A percentile compares a stretch with the other conserved stretches of the same genome.
These are phyloP conservation scores for Ceratobasidium sp. DNA, from an alignment of 1,284 basidiomycete genomes.

Conservation along the genomic window DNA sequence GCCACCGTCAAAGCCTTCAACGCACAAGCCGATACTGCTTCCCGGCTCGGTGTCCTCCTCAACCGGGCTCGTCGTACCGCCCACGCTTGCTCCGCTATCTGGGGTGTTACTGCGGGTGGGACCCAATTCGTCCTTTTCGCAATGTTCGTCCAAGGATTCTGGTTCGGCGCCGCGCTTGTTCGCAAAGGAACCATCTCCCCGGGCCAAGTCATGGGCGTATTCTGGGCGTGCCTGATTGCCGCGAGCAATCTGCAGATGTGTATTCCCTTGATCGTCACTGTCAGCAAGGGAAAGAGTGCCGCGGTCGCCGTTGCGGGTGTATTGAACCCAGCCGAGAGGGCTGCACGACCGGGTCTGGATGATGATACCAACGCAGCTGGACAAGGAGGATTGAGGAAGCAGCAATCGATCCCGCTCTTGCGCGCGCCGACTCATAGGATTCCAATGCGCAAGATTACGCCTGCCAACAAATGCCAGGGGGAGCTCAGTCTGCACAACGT, in stretches of 20 bases:
- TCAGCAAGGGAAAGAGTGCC: slow-evolving; percentile 89
- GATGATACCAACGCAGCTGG: background rate
- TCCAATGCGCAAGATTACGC: slow-evolving; percentile 47
- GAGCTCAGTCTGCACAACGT: slow-evolving; percentile 84
- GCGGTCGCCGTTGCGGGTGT: slow-evolving; percentile 53
- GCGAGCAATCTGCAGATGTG: slow-evolving; percentile 88
- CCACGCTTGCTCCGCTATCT: slow-evolving; percentile 71
- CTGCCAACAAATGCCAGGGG: slow-evolving; percentile 70
- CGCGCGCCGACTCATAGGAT: slow-evolving; percentile 36
- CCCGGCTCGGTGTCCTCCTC: slow-evolving; percentile 66
- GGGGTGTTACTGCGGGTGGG: slow-evolving; percentile 79
- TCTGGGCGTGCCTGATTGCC: slow-evolving; percentile 95
- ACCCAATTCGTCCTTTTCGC: slow-evolving; percentile 85
- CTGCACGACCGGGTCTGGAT: background rate
- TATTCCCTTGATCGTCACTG: slow-evolving; percentile 80
- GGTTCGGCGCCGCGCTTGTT: slow-evolving; percentile 93
- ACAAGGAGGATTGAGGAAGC: background rate
- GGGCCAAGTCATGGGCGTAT: slow-evolving; percentile 92
- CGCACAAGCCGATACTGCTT: slow-evolving; percentile 75
- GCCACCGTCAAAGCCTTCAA: slow-evolving; percentile 97
- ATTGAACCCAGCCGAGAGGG: slow-evolving; percentile 8
- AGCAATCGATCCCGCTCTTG: slow-evolving; percentile 12
- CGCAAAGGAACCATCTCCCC: slow-evolving; percentile 74
- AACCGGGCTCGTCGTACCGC: slow-evolving; percentile 64
- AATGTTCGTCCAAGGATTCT: slow-evolving; percentile 98